Evolutionary conservation across 2,329 filamentous ascomycete species (phyloP), one percentile per base, ranked within the genome.

Genomic region (Chrysosporium keratinophilum): DNA sequence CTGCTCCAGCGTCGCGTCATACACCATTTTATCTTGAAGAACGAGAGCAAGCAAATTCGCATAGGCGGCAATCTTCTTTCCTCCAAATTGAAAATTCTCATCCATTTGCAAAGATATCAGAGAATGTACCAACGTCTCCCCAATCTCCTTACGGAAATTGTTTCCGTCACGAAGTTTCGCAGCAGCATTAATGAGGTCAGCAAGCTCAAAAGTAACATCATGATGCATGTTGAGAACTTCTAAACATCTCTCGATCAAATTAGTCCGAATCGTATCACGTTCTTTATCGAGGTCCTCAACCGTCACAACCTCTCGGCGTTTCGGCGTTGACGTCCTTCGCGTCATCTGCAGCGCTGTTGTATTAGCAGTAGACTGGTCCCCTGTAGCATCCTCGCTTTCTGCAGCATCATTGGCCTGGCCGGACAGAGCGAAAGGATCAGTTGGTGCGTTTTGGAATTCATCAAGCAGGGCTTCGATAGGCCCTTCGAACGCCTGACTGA

Each of bases 31-130:
- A 55, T 95, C 85, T 64, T 95, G 88, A 15, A 97, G 78, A 51
- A 97, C 81, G 37, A 98, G 74, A 2, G 89, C 93, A 10, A 98
- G 76, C 12, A 98, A 77, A 69, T 98, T 91, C 15, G 93, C 89
- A 70, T 94, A 95, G 1, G 93, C 88, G 17, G 89, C 86, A 60
- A 98, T 82, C 66, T 88, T 91, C 63, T 80, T 79, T 41, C 79
- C 78, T 23, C 75, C 72, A 15, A 71, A 70, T 51, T 75, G 71
- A 60, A 79, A 74, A 56, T 81, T 76, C 31, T 78, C 78, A 44
- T 79, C 78, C 58, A 74, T 75, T 62, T 81, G 77, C 49, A 83
- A 68, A 9, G 81, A 84, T 46, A 94, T 84, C 11, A 99, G 74
- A 0, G 89, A 94, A 62, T 87, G 84, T 3, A 90, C 84, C 44